Evolutionary conservation across 2,329 filamentous ascomycete species (phyloP), one percentile per base, ranked within the genome.

Genomic region (Xylaria sp.): DNA sequence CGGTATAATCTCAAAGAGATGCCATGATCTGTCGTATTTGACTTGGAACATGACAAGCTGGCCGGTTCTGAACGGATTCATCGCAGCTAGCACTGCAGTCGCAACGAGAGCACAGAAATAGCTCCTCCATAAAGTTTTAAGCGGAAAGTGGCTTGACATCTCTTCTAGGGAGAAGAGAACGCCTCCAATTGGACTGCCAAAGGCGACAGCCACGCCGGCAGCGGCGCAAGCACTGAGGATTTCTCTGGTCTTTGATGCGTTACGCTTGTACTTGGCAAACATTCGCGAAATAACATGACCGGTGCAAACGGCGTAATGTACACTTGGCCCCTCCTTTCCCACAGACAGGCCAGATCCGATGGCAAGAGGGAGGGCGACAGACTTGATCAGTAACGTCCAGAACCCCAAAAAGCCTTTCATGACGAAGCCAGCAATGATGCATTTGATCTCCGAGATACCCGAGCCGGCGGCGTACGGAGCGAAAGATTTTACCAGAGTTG

Each of bases 1-100:
- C 78, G 98, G 98, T 31, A 97, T 81, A 3, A 96, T 86, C 79
- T 99, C 96, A 78, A 99, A 99, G 77, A 97, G 97, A 82, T 99
- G 96, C 96, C 96, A 99, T 50, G 92, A 91, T 50, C 95, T 91
- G 80, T 98, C 95, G 78, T 99, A 99, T 76, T 90, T 90, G 76
- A 99, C 95, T 76, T 97, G 94, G 81, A 99, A 99, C 95, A 99
- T 98, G 88, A 99, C 96, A 51, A 99, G 87, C 78, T 99, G 96
- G 23, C 96, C 96, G 0, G 96, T 98, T 62, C 96, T 87, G 82
- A 99, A 99, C 25, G 96, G 96, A 75, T 99, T 99, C 93, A 99
- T 97, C 67, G 93, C 93, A 31, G 96, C 92, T 48, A 99, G 83
- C 18, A 97, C 94, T 59, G 94, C 94, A 0, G 96, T 98, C 5